Base-by-base conservation (phyloP, 257 asterid genomes). In the Capsicum chinense region DNA sequence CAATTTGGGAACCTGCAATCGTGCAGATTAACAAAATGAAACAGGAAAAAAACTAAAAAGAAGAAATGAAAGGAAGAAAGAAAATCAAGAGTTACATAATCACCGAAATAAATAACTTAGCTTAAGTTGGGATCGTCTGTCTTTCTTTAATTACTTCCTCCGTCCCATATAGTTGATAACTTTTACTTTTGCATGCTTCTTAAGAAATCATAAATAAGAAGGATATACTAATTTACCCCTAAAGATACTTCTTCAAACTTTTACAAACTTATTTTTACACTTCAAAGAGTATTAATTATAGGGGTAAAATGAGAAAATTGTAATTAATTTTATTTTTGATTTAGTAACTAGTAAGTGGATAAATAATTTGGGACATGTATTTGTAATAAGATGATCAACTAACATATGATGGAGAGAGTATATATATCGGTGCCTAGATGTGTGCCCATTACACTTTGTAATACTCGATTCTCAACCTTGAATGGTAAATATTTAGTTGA, bases 1-100 rank as follows among this genome's bases (percentile, higher is more conserved):
- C 84, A 95, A 82, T 87, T 97, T 95, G 39, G 99, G 99, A 54
- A 97, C 89, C 99, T 97, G 89, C 83, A 83, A 79, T 33, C 83
- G 62, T 44, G 19, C 47, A 73, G 73, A 59, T 37, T 1, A 42
- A 76, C 64, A 84, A 79, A 37, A 57, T 69, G 42, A 47, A 83
- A 73, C 69, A 64, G 60, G 17, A 62, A 78, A 80, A 85, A 68
- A 79, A 47, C 56, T 37, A 81, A 26, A 47, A n/a, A 21, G 33
- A 74, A 6, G 6, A 9, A 52, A 68, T 56, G 9, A 63, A 79
- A 62, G 50, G 78, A 83, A 59, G 4, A 83, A 17, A 21, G 63
- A 57, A 54, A 68, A 56, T 7, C 0, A 82, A 17, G 64, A 69
- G 52, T 57, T 1, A 17, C 7, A 8, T 63, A 44, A 60, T 37